Percentiles rank a stretch among this genome's conserved stretches.
Evolutionary conservation across 805 yeast genomes (phyloP).

Genomic region (Saturnispora kantuleensis): DNA sequence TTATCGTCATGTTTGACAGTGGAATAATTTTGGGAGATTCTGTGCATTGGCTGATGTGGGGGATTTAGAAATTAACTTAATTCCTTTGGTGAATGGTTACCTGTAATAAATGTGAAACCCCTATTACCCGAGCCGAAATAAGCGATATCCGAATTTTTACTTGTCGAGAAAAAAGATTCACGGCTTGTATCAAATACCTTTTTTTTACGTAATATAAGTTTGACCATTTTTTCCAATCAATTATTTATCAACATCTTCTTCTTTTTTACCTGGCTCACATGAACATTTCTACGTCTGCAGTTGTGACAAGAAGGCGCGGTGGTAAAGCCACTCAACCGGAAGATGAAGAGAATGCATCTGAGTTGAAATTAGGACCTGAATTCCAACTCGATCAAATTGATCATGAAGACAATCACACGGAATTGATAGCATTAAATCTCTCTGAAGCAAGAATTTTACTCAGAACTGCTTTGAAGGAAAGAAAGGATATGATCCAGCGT

Average conservation of each 20-base stretch:
- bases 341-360: conserved; percentile 89
- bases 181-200: too few relatives aligned
- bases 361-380: conserved; percentile 84
- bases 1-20: too few relatives aligned
- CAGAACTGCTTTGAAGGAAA: conserved; percentile 78
- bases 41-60: too few relatives aligned
- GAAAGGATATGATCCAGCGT: conserved; percentile 42
- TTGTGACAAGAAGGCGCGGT: conserved; percentile 74
- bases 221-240: background rate
- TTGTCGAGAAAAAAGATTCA: too few relatives aligned
- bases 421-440: conserved; percentile 73
- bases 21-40: too few relatives aligned
- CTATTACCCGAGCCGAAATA: too few relatives aligned
- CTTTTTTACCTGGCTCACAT: conserved; percentile 19
- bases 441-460: conserved; percentile 86
- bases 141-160: too few relatives aligned
- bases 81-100: too few relatives aligned
- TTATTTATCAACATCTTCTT: background rate
- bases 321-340: conserved; percentile 50
- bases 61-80: too few relatives aligned
- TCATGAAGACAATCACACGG: conserved; percentile 69
- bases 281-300: conserved; percentile 86
- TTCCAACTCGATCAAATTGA: conserved; percentile 73
- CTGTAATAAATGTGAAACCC: too few relatives aligned
- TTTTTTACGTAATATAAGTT: background rate